These are phyloP conservation scores for Rhodotorula diobovata DNA, from an alignment of 768 basidiomycete species.

Conservation along the genomic window DNA sequence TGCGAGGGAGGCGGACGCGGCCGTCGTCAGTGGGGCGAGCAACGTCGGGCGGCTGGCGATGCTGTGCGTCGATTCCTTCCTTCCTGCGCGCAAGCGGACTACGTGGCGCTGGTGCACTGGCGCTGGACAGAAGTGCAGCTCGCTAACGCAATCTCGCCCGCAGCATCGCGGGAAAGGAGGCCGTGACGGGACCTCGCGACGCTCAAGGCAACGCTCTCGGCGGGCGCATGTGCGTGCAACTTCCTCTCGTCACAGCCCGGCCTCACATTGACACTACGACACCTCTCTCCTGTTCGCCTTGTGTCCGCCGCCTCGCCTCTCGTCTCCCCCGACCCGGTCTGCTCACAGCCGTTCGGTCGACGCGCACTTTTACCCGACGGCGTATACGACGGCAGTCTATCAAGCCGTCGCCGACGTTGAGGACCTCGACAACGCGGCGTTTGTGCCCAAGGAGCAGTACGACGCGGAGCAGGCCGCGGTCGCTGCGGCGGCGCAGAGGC, in stretches of 20 bases:
- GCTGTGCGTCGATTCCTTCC: conserved; percentile 18
- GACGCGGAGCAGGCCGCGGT: neutral
- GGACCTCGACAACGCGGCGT: conserved; percentile 24
- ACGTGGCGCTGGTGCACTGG: too few relatives aligned
- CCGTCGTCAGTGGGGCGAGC: conserved; percentile 28
- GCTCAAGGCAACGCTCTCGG: neutral
- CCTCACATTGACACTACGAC: neutral
- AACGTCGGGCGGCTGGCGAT: conserved; percentile 33
- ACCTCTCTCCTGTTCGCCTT: neutral
- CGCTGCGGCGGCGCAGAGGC: neutral
- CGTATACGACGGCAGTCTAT: conserved; percentile 25
- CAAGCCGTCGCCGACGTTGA: conserved; percentile 8
- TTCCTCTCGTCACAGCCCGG: neutral
- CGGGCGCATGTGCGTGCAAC: conserved; percentile 15
- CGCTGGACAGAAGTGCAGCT: too few relatives aligned
- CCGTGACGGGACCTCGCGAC: conserved; percentile 7
- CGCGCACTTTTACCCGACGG: conserved; percentile 28
- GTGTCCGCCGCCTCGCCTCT: neutral
- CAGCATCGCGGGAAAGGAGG: conserved; percentile 24
- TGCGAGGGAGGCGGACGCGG: conserved; percentile 23
- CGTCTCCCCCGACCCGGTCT: neutral
- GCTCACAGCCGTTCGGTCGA: conserved; percentile 27
- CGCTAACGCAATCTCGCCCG: neutral
- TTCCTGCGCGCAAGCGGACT: neutral
- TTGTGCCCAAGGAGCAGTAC: conserved; percentile 17